Base-by-base conservation (phyloP, 345 rosid genomes). In the Microcos paniculata region DNA sequence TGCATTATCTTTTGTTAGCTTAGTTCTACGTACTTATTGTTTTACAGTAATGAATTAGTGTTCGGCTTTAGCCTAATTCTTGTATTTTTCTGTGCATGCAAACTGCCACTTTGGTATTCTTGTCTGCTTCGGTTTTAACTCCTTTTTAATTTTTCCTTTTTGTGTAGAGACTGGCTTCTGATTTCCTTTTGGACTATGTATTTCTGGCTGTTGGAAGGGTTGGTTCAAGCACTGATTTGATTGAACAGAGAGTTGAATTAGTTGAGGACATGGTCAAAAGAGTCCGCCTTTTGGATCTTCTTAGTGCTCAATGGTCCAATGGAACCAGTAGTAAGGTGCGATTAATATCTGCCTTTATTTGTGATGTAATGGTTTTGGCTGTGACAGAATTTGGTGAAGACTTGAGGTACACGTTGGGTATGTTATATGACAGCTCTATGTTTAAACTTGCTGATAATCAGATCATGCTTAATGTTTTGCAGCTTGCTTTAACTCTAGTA, bases 181-280 rank as follows among this genome's bases (percentile, higher is more conserved):
- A 96, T 82, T 96, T 96, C 78, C 85, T 96, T 74, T 80, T 84
- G 57, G 83, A 82, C 75, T 96, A 96, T 71, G 66, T 96, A 56
- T 96, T 93, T 79, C 80, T 96, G 97, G 97, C 98, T 80, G 98
- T 96, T 88, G 99, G 99, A 77, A 80, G 99, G 79, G 99, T 96
- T 68, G 99, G 98, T 78, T 96, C 99, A 43, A 96, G 99, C 80
- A 92, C 98, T 67, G 98, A 90, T 88, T 84, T 96, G 87, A 96
- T 96, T 80, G 90, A 83, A 67, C 99, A 96, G 81, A 92, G 97
- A 82, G 98, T 96, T 77, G 99, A 93, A 79, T 88, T 88, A 84
- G 97, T 96, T 69, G 90, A 87, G 8, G 98, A 96, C 21, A 80
- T 96, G 64, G 97, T 92, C 88, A 96, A 96, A 85, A 92, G 98